Percentiles rank a stretch among this genome's conserved stretches.
phyloP scores from a whole-genome alignment of 2,329 filamentous ascomycete species.

The Trichophyton simii region DNA sequence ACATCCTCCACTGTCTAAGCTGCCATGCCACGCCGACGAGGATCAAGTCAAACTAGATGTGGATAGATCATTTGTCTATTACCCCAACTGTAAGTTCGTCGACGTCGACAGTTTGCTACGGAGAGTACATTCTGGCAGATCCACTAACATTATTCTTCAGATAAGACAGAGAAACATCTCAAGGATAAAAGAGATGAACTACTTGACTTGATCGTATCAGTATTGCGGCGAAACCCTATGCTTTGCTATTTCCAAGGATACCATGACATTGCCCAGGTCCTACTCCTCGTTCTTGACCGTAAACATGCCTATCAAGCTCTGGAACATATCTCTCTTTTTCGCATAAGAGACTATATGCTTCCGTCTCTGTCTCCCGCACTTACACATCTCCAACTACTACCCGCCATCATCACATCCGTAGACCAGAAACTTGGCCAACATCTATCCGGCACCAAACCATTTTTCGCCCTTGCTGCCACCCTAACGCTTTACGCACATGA shows the following conservation, averaged over 20 bases:
- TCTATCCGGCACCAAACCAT: slow-evolving; percentile 67
- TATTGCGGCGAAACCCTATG: slow-evolving; percentile 67
- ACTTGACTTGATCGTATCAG: slow-evolving; percentile 63
- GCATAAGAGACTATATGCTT: slow-evolving; percentile 96
- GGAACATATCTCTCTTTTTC: slow-evolving; percentile 70
- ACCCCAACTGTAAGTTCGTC: slow-evolving; percentile 57
- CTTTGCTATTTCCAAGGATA: slow-evolving; percentile 97
- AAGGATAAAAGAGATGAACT: slow-evolving; percentile 61
- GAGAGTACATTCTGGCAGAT: no score
- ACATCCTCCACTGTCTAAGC: slow-evolving; percentile 40
- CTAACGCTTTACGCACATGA: slow-evolving; percentile 96
- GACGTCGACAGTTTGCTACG: not conserved
- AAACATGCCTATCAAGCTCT: slow-evolving; percentile 50
- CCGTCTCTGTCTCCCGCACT: slow-evolving; percentile 70
- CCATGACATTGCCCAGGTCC: slow-evolving; percentile 94
- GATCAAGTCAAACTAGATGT: slow-evolving; percentile 87
- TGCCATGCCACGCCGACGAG: slow-evolving; percentile 73
- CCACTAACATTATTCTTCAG: slow-evolving; percentile 29
- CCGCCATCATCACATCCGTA: slow-evolving; percentile 60
- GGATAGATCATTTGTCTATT: slow-evolving; percentile 93
- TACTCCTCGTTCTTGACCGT: slow-evolving; percentile 69
- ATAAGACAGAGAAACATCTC: slow-evolving; percentile 57
- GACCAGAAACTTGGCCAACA: slow-evolving; percentile 63
- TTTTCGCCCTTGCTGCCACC: slow-evolving; percentile 85
- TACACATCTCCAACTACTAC: slow-evolving; percentile 74